phyloP scores from a whole-genome alignment of 148 eudicot genomes.

The Simmondsia chinensis region DNA sequence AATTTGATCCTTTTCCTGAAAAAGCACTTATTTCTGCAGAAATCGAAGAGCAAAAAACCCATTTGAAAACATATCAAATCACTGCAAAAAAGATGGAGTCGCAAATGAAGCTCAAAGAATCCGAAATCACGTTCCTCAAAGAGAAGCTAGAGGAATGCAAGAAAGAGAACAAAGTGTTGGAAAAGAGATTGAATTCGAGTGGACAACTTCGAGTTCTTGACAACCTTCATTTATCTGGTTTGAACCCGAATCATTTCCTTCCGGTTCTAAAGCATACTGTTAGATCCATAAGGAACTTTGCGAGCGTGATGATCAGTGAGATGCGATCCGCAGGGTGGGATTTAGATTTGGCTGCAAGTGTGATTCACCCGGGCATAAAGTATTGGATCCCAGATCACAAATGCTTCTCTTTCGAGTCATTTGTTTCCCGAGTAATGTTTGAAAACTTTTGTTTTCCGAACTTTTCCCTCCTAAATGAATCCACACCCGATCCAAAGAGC shows the following conservation, averaged over 20 bases:
- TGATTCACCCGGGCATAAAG: constrained; percentile 56
- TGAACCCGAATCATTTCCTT: constrained; percentile 56
- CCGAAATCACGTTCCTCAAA: constrained; percentile 58
- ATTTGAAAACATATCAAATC: constrained; percentile 53
- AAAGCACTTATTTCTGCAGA: constrained; percentile 47
- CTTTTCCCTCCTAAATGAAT: constrained; percentile 35
- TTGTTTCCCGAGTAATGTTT: constrained; percentile 73
- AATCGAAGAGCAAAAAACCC: constrained; percentile 66
- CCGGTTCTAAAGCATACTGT: constrained; percentile 42
- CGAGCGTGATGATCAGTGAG: constrained; percentile 44
- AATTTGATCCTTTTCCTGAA: constrained; percentile 55
- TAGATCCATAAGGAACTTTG: constrained; percentile 59
- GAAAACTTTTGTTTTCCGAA: constrained; percentile 56
- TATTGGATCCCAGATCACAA: constrained; percentile 45
- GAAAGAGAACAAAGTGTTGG: constrained; percentile 53
- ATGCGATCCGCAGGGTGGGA: constrained; percentile 85
- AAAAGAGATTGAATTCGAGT: constrained; percentile 69
- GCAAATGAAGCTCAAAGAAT: constrained; percentile 56
- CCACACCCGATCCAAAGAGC: constrained; percentile 26
- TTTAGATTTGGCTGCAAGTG: constrained; percentile 48
- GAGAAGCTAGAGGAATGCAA: constrained; percentile 65
- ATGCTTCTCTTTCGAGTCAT: constrained; percentile 72
- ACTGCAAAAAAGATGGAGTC: constrained; percentile 58
- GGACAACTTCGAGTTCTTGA: constrained; percentile 44
- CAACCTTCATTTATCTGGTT: constrained; percentile 49